These are phyloP conservation scores for Boletus tomentosulus DNA, from an alignment of 768 basidiomycete genomes.

Conservation along the genomic window DNA sequence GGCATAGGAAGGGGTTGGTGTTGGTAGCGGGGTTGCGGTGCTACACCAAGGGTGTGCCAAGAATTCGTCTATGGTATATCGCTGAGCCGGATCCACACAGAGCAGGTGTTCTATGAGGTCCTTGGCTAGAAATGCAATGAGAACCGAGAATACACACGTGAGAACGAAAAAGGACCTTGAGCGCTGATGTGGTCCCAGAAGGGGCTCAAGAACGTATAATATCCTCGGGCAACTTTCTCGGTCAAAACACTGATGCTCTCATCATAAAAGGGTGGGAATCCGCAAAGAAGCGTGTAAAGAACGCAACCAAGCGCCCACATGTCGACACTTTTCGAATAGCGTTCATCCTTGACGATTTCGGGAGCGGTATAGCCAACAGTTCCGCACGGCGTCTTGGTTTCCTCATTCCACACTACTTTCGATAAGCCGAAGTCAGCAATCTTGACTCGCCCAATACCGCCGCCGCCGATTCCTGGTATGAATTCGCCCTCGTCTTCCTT, in stretches of 20 bases:
- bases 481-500: slow-evolving; percentile 99
- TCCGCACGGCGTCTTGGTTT: slow-evolving; percentile 99
- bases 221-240: slow-evolving; percentile 95
- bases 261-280: slow-evolving; percentile 98
- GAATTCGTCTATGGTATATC: slow-evolving; percentile 98
- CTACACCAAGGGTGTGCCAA: slow-evolving; percentile 95
- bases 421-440: slow-evolving; percentile 98
- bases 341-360: slow-evolving; percentile 98
- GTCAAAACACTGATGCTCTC: slow-evolving; percentile 98
- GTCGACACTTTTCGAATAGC: slow-evolving; percentile 94
- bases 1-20: slow-evolving; percentile 58
- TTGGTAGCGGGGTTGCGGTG: slow-evolving; percentile 58
- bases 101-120: slow-evolving; percentile 93
- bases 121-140: slow-evolving; percentile 57
- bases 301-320: slow-evolving; percentile 99
- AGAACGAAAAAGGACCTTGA: slow-evolving; percentile 48
- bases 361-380: slow-evolving; percentile 99
- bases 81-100: slow-evolving; percentile 91
- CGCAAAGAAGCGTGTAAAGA: slow-evolving; percentile 96
- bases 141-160: background rate
- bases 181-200: slow-evolving; percentile 98
- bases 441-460: slow-evolving; percentile 96
- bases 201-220: slow-evolving; percentile 97
- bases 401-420: slow-evolving; percentile 98
- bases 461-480: slow-evolving; percentile 85